Evolutionary conservation across 495 filamentous ascomycete genomes (phyloP).

Genomic region (Xylaria cubensis): DNA sequence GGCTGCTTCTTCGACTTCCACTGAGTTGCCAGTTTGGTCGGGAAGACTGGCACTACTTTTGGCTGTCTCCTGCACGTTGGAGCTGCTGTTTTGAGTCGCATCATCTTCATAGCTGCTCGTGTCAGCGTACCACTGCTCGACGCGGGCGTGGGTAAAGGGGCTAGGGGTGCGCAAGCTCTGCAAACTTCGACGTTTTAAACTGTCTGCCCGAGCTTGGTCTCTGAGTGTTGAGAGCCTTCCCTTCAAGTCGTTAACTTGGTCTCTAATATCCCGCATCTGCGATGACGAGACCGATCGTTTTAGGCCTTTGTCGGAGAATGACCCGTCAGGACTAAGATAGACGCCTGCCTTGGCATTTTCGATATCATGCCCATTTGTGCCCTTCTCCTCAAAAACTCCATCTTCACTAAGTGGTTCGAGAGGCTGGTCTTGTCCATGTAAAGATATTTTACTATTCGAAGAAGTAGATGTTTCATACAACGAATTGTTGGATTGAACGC

Average conservation of each 20-base stretch:
- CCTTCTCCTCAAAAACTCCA: slow-evolving; percentile 39
- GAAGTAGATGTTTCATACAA: slow-evolving; percentile 27
- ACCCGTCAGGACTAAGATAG: slow-evolving; percentile 50
- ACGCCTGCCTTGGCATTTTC: slow-evolving; percentile 41
- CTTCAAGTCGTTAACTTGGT: slow-evolving; percentile 93
- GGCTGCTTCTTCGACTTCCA: not conserved
- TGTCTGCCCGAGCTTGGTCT: slow-evolving; percentile 82
- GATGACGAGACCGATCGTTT: slow-evolving; percentile 63
- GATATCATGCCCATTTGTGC: slow-evolving; percentile 24
- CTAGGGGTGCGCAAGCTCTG: slow-evolving; percentile 85
- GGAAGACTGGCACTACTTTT: not conserved
- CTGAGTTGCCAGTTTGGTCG: not conserved
- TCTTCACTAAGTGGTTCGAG: slow-evolving; percentile 51
- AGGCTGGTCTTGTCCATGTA: slow-evolving; percentile 29
- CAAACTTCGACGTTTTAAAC: slow-evolving; percentile 79
- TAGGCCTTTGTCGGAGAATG: slow-evolving; percentile 48
- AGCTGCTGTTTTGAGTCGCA: not conserved
- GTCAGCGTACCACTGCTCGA: slow-evolving; percentile 74
- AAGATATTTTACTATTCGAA: slow-evolving; percentile 31
- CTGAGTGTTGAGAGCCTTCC: slow-evolving; percentile 88
- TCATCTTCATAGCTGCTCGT: slow-evolving; percentile 41
- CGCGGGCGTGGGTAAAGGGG: slow-evolving; percentile 75
- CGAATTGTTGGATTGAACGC: slow-evolving; percentile 24
- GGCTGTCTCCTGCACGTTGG: not conserved
- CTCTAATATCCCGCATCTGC: slow-evolving; percentile 82